These are phyloP conservation scores for Castanea crenata DNA, from an alignment of 306 rosid species.

Conservation along the genomic window DNA sequence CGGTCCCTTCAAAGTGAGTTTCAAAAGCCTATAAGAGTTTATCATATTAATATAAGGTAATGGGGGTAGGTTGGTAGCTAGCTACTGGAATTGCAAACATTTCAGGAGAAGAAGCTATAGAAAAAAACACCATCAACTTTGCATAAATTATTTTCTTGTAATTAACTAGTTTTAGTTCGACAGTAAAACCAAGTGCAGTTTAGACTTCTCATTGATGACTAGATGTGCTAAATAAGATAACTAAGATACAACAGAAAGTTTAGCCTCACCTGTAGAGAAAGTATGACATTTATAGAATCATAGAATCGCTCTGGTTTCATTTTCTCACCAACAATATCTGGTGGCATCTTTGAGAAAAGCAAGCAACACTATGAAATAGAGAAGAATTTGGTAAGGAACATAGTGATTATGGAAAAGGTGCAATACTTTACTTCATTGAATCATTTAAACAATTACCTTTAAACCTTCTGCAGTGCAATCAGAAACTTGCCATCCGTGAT, in stretches of 20 bases:
- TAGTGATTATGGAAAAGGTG: background rate
- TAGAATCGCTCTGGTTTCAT: constrained; percentile 49
- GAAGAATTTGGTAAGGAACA: background rate
- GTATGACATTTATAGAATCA: constrained; percentile 60
- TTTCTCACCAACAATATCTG: constrained; percentile 65
- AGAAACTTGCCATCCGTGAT: constrained; percentile 90
- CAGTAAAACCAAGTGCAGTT: background rate
- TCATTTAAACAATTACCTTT: constrained; percentile 35
- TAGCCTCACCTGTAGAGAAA: constrained; percentile 59
- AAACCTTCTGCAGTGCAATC: constrained; percentile 78
- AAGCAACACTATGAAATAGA: constrained; percentile 56
- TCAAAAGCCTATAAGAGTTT: no score
- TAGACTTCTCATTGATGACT: background rate
- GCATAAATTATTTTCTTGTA: no score
- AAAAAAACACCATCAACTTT: no score
- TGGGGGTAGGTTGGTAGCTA: no score
- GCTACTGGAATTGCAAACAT: no score
- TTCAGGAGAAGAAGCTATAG: no score
- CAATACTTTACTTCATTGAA: background rate
- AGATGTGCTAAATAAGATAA: background rate
- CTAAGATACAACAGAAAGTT: background rate
- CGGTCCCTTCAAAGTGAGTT: no score
- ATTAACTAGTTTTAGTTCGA: no score
- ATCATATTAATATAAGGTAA: no score
- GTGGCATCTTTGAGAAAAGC: constrained; percentile 49